Evolutionary conservation across 2,329 filamentous ascomycete genomes (phyloP).

Genomic region (Cladorrhinum sp.): DNA sequence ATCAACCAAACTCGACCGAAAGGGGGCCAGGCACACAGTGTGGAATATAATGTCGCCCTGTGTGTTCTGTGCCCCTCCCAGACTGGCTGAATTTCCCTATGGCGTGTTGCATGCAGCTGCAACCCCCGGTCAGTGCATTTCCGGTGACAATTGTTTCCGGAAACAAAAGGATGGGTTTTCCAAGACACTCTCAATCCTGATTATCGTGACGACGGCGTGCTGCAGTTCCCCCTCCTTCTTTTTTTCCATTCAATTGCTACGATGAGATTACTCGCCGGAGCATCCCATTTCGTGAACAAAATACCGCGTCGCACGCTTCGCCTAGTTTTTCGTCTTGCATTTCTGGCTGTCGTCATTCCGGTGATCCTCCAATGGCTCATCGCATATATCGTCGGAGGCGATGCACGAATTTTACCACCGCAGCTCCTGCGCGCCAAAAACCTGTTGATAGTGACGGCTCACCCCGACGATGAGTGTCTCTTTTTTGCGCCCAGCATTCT

Average conservation of each 20-base stretch:
- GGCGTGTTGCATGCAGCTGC: too few species aligned
- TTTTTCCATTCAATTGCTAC: background rate
- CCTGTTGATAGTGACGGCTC: constrained; percentile 39
- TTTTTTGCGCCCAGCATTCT: constrained; percentile 34
- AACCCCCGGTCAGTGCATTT: too few species aligned
- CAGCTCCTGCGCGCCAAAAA: constrained; percentile 35
- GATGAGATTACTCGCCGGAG: constrained; percentile 12
- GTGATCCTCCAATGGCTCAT: constrained; percentile 36
- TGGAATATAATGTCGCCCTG: background rate
- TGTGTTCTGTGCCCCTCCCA: background rate
- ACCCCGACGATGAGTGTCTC: constrained; percentile 40
- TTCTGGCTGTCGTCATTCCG: constrained; percentile 25
- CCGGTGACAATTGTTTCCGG: too few species aligned
- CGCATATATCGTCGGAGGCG: constrained; percentile 36
- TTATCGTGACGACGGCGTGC: background rate
- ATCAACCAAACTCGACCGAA: too few species aligned
- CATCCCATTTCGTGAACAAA: constrained; percentile 13
- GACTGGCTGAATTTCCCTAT: too few species aligned
- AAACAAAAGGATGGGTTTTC: background rate
- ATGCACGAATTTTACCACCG: constrained; percentile 36
- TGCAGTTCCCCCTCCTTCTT: background rate
- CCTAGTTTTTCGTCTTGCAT: constrained; percentile 18
- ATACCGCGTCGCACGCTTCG: constrained; percentile 26
- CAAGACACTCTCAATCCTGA: background rate
- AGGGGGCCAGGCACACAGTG: background rate